Base-by-base conservation (phyloP, 2,329 filamentous ascomycete species). In the Botrytis pseudocinerea region DNA sequence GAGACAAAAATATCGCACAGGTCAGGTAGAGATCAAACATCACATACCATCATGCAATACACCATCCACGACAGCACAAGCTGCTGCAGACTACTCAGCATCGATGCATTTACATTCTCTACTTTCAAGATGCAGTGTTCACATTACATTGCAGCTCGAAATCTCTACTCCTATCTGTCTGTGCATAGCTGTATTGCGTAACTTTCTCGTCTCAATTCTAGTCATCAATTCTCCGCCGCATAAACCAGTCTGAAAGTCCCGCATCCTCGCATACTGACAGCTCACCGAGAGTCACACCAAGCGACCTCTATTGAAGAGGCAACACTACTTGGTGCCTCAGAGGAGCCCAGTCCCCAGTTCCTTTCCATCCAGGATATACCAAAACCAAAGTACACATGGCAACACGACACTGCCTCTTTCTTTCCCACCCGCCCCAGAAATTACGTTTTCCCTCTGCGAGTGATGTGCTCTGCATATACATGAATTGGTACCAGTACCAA, bases 211-310 rank as follows among this genome's bases (percentile, higher is more conserved):
- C 69, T 64, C 54, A 69, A 72, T 60, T 72, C 70, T 72, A 32
- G 25, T 40, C 66, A 66, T 59, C 61, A 72, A 72, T 72, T 69
- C 70, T 72, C 70, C 70, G 70, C 51, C 68, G 28, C 32, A 65
- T 28, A 42, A 68, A 22, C 16, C 48, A 57, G 48, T 54, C 40
- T 38, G 42, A 44, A 70, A 42, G 61, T 68, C 42, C 42, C 62
- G 63, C 51, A 69, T 68, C 18, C 62, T 57, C 70, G 70, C 70
- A 69, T 46, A 59, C 51, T 72, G 70, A 72, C 64, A 69, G 70
- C 70, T 72, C 70, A 61, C 40, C 20, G 63, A 69, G 40, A 68
- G 70, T 72, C 62, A 69, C 44, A 60, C 63, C 59, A 72, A 69
- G 28, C n/a, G 48, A 28, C 28, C 65, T 68, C 48, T 68, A 42